phyloP scores from a whole-genome alignment of 148 eudicot species.

The Beta vulgaris region DNA sequence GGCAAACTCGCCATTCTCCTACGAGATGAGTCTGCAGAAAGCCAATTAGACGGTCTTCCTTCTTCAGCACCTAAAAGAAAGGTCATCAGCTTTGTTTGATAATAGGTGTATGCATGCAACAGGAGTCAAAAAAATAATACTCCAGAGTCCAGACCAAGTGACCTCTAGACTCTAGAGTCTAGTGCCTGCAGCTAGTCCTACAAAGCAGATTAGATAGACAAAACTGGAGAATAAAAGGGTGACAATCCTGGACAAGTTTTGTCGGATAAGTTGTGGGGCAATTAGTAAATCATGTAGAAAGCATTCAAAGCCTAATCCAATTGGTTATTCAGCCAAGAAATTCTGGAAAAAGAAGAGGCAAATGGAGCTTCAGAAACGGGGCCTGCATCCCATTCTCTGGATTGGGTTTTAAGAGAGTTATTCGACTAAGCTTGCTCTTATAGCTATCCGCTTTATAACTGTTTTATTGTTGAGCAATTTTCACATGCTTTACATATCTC shows the following conservation, averaged over 20 bases:
- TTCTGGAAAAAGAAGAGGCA: not conserved
- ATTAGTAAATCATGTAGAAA: not conserved
- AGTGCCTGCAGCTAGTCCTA: not conserved
- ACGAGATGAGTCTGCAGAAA: conserved; percentile 57
- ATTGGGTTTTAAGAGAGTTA: not conserved
- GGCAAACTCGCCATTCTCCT: conserved; percentile 54
- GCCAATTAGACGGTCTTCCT: conserved; percentile 56
- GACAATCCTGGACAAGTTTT: not conserved
- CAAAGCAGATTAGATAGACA: not conserved
- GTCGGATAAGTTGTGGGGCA: not conserved
- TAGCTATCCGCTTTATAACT: not conserved
- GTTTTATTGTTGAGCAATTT: not conserved
- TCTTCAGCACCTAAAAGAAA: conserved; percentile 56
- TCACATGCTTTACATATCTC: not conserved
- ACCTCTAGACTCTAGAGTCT: too few relatives aligned
- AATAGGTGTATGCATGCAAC: not conserved
- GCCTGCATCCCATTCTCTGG: not conserved
- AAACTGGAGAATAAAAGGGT: not conserved
- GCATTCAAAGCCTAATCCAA: not conserved
- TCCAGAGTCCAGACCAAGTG: not conserved
- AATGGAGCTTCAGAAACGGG: not conserved
- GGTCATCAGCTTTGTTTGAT: conserved; percentile 1
- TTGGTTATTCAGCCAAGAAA: not conserved
- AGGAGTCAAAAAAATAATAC: not conserved
- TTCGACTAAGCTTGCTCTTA: not conserved